These are phyloP conservation scores for Naganishia vaughanmartiniae DNA, from an alignment of 768 basidiomycete genomes.

Conservation along the genomic window DNA sequence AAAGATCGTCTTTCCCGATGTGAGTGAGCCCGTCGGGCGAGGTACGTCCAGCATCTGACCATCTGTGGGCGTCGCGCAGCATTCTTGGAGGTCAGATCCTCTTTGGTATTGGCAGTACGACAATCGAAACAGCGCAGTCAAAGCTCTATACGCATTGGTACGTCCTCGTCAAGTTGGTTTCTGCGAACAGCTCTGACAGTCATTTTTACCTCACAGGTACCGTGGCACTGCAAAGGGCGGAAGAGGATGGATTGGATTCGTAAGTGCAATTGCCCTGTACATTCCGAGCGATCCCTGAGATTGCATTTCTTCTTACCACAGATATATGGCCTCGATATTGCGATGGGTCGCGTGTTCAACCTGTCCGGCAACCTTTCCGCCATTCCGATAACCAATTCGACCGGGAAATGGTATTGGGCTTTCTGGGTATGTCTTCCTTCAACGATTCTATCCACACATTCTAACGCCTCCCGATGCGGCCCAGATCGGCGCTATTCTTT, in stretches of 20 bases:
- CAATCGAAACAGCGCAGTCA: conserved; percentile 46
- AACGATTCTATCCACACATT: too few relatives aligned
- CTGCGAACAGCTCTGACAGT: conserved; percentile 4
- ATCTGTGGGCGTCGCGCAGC: background rate
- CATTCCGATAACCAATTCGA: conserved; percentile 45
- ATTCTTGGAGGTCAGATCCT: conserved; percentile 44
- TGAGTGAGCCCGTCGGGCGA: background rate
- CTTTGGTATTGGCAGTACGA: conserved; percentile 47
- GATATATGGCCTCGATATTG: conserved; percentile 47
- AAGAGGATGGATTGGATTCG: conserved; percentile 32
- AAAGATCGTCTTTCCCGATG: conserved; percentile 1
- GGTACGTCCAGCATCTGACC: too few relatives aligned
- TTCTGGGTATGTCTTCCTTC: conserved; percentile 36
- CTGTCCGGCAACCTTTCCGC: conserved; percentile 40
- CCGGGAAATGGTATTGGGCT: conserved; percentile 49
- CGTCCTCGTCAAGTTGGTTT: background rate
- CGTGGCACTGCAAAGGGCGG: conserved; percentile 27
- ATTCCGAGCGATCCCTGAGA: background rate
- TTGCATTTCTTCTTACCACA: background rate
- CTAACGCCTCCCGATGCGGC: too few relatives aligned
- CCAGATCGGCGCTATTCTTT: conserved; percentile 44
- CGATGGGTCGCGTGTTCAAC: conserved; percentile 42
- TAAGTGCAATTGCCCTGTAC: background rate
- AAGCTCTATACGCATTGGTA: conserved; percentile 50
- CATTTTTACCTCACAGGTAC: background rate